Evolutionary conservation across 140 eudicot species (phyloP).

Genomic region (Cichorium intybus): DNA sequence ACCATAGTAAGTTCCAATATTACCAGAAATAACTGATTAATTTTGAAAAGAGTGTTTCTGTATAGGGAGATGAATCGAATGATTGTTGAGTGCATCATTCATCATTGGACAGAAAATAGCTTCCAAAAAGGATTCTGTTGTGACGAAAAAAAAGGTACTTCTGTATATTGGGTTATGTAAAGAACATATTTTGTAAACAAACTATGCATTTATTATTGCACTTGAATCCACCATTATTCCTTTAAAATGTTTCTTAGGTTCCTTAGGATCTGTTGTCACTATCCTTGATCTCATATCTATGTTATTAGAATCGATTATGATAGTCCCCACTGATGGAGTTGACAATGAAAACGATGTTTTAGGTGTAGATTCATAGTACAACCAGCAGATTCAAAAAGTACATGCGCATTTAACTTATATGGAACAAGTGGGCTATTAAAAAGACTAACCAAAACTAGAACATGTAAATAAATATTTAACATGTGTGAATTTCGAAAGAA

Average conservation of each 20-base stretch:
- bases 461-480: slow-evolving; percentile 9
- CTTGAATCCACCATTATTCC: slow-evolving; percentile 12
- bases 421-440: slow-evolving; percentile 30
- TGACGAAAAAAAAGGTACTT: slow-evolving; percentile 21
- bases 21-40: neutral
- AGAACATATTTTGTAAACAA: slow-evolving; percentile 5
- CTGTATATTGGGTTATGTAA: slow-evolving; percentile 12
- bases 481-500: slow-evolving; percentile 7
- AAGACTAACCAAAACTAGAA: slow-evolving; percentile 6
- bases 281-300: slow-evolving; percentile 9
- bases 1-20: slow-evolving; percentile 20
- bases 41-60: neutral
- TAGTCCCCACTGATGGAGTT: slow-evolving; percentile 12
- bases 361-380: slow-evolving; percentile 8
- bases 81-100: slow-evolving; percentile 1
- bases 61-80: slow-evolving; percentile 13
- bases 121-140: slow-evolving; percentile 1
- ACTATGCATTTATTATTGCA: slow-evolving; percentile 3
- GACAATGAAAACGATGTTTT: slow-evolving; percentile 22
- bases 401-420: slow-evolving; percentile 20
- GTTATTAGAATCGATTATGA: slow-evolving; percentile 4
- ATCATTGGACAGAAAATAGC: slow-evolving; percentile 16
- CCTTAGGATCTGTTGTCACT: slow-evolving; percentile 11
- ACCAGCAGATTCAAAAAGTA: neutral
- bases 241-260: slow-evolving; percentile 24